Conservation (phyloP, 805 yeast genomes). For the Yamadazyma olivae region DNA sequence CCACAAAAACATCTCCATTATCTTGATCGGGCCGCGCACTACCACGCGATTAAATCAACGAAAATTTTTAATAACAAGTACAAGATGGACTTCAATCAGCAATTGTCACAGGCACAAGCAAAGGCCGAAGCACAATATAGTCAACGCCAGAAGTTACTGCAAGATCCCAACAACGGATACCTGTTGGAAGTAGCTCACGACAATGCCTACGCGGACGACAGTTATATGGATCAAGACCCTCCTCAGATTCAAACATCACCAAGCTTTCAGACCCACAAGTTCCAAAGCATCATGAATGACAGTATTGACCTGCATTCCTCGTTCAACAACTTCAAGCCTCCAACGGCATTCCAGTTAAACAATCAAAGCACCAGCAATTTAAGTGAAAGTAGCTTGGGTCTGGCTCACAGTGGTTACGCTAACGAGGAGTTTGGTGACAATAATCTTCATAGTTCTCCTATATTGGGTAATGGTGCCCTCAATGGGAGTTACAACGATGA, state of each 20-base stretch:
- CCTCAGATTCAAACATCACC: constrained; percentile 9
- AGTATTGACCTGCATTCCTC: constrained; percentile 33
- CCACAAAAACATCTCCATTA: too few species aligned
- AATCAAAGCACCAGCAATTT: constrained; percentile 39
- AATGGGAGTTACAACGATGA: constrained; percentile 11
- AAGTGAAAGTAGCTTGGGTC: constrained; percentile 18
- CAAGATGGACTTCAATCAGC: too few species aligned
- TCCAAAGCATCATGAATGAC: constrained; percentile 23
- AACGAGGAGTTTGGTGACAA: not conserved
- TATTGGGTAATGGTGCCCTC: not conserved
- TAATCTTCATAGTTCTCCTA: too few species aligned
- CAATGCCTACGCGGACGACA: constrained; percentile 22
- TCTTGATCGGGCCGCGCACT: too few species aligned
- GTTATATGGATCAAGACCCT: constrained; percentile 40
- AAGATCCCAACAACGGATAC: too few species aligned
- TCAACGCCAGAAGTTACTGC: too few species aligned
- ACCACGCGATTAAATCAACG: too few species aligned
- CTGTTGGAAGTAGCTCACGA: too few species aligned
- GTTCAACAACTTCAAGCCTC: constrained; percentile 36
- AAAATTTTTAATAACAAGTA: too few species aligned
- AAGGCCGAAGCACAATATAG: too few species aligned
- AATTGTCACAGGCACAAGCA: too few species aligned
- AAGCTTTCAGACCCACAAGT: constrained; percentile 17
- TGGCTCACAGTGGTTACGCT: not conserved
- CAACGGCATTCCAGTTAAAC: constrained; percentile 34